phyloP scores from a whole-genome alignment of 306 rosid genomes.

The Cucurbita argyrosperma region DNA sequence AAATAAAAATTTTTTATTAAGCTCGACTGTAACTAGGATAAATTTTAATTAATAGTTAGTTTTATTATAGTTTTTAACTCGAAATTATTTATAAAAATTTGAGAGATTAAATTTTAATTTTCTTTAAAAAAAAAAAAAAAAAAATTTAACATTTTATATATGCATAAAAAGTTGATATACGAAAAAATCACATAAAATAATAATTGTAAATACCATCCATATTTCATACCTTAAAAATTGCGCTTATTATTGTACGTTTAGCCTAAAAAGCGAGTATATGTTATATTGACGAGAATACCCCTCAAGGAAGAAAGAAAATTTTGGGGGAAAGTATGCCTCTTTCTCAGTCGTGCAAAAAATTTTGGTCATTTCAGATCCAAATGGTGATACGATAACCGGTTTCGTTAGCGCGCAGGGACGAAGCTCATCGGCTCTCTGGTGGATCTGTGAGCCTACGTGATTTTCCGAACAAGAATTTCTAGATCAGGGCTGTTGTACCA shows the following conservation, averaged over 20 bases:
- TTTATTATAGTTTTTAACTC: too few species aligned
- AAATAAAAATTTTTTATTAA: too few species aligned
- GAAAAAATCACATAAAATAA: too few species aligned
- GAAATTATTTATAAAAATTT: too few species aligned
- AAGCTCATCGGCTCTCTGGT: constrained; percentile 2
- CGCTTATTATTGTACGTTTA: not conserved
- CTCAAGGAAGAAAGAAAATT: not conserved
- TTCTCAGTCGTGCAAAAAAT: not conserved
- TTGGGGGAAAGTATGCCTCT: not conserved
- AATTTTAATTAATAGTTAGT: too few species aligned
- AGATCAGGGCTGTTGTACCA: constrained; percentile 7
- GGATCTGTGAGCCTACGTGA: constrained; percentile 18
- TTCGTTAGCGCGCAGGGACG: constrained; percentile 3
- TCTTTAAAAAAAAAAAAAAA: too few species aligned
- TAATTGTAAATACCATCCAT: too few species aligned
- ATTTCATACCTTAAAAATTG: not conserved
- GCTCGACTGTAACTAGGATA: too few species aligned
- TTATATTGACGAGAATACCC: not conserved
- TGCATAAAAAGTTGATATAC: too few species aligned
- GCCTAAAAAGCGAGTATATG: not conserved
- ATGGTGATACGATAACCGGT: constrained; percentile 4
- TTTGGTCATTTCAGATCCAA: constrained; percentile 9
- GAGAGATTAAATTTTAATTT: too few species aligned
- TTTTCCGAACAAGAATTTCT: not conserved
- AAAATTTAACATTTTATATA: too few species aligned